Evolutionary conservation across 2,329 filamentous ascomycete genomes (phyloP), one percentile per base, ranked within the genome.

Genomic region (Talaromyces pinophilus): DNA sequence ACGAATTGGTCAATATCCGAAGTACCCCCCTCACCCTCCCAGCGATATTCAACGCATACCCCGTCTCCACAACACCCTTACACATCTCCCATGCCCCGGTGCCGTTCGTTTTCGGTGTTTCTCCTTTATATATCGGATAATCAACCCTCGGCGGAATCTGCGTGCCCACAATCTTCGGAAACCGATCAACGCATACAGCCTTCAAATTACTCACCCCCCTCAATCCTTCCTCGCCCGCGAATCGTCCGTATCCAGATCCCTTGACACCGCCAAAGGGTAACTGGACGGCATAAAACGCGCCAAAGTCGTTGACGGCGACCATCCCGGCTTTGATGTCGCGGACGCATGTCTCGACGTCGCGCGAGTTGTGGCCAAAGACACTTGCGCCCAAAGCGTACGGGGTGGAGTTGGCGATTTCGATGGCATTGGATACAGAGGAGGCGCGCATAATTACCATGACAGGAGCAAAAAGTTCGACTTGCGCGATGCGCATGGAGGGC

Each of bases 221-320:
- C 25, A 99, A 80, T 0, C 95, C 95, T 77, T 99, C 95, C 70
- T 91, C 89, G 28, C 93, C 95, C 0, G 92, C 94, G 79, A 99
- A 99, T 2, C 94, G 86, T 1, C 95, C 95, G 77, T 98, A 98
- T 0, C 92, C 95, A 28, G 91, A 96, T 0, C 93, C 94, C 66
- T 87, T 88, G n/a, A 92, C 88, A 63, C 93, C 95, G 44, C 95
- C 95, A 78, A 99, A 99, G 0, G 95, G 95, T 46, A 99, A 81
- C 79, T 97, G 93, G 7, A 96, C 93, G 62, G 94, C 92, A 76
- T 99, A 99, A 78, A 89, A 97, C 33, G 88, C 90, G 22, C 90
- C 95, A 74, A 99, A 99, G 81, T 99, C 95, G 77, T 99, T 99
- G 71, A 99, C 87, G 28, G 92, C 88, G 0, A 98, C 92, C 91